A percentile compares a stretch with the other conserved stretches of the same genome.
phyloP scores from a whole-genome alignment of 192 early-diverging fungal genomes.

The Paraglomus occultum region DNA sequence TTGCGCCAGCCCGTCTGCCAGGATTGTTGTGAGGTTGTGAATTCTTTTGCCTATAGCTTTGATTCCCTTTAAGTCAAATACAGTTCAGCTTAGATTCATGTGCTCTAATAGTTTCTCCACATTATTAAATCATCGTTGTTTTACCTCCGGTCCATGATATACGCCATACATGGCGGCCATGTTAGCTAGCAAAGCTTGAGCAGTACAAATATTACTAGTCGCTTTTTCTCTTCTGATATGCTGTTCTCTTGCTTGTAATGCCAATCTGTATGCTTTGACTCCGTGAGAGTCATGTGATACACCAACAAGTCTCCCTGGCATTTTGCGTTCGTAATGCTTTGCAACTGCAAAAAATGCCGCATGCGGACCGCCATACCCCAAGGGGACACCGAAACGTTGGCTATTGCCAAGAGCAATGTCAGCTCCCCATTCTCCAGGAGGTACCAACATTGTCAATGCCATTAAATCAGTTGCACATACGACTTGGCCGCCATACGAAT shows the following conservation, averaged over 20 bases:
- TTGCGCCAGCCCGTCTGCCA: conserved; percentile 72
- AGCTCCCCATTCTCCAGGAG: conserved; percentile 95
- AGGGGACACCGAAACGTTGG: conserved; percentile 97
- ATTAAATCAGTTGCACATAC: conserved; percentile 93
- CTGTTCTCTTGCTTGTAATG: conserved; percentile 97
- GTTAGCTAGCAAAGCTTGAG: conserved; percentile 98
- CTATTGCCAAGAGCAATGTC: conserved; percentile 98
- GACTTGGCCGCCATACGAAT: conserved; percentile 79
- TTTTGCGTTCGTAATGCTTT: conserved; percentile 89
- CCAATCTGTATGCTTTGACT: conserved; percentile 87
- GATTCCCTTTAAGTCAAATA: conserved; percentile 56
- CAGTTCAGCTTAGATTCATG: too few species aligned
- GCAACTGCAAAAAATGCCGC: conserved; percentile 98
- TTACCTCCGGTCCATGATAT: conserved; percentile 92
- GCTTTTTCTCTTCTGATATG: conserved; percentile 99
- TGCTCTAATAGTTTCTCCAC: too few species aligned
- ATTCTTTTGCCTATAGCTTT: conserved; percentile 88
- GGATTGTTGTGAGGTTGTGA: conserved; percentile 82
- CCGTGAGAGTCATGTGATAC: conserved; percentile 91
- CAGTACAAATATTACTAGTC: conserved; percentile 98
- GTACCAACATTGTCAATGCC: conserved; percentile 84
- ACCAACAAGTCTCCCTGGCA: conserved; percentile 96
- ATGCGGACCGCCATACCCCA: conserved; percentile 98
- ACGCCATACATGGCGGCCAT: conserved; percentile 99
- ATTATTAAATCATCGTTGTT: background rate